Conservation (phyloP, 1,284 basidiomycete genomes). For the Tylopilus sp. region DNA sequence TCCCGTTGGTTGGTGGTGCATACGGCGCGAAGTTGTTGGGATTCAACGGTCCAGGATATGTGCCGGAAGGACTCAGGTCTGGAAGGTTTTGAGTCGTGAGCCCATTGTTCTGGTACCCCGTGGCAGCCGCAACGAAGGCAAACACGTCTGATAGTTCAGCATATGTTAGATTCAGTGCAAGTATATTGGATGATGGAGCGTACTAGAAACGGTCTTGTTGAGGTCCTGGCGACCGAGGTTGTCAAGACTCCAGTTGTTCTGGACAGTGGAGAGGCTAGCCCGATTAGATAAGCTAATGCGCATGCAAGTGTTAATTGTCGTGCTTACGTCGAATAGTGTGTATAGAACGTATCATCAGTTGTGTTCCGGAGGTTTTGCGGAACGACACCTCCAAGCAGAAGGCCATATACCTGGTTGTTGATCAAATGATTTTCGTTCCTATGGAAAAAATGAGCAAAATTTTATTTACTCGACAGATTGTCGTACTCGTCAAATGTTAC, state of each 20-base stretch:
- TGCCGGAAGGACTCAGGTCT: slow-evolving; percentile 30
- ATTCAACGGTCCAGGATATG: slow-evolving; percentile 34
- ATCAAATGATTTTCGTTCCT: slow-evolving; percentile 44
- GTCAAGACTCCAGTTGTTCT: slow-evolving; percentile 62
- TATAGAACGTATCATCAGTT: slow-evolving; percentile 54
- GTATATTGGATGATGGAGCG: background rate
- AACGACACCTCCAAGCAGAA: slow-evolving; percentile 52
- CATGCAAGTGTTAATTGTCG: background rate
- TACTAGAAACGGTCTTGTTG: slow-evolving; percentile 38
- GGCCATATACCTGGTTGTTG: slow-evolving; percentile 45
- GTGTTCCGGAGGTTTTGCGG: slow-evolving; percentile 42
- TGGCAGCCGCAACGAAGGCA: slow-evolving; percentile 39
- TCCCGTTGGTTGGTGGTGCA: slow-evolving; percentile 36
- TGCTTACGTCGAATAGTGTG: slow-evolving; percentile 54
- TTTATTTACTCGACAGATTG: background rate
- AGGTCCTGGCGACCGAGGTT: slow-evolving; percentile 56
- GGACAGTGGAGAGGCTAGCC: slow-evolving; percentile 48
- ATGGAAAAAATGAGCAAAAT: slow-evolving; percentile 12
- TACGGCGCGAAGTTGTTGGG: slow-evolving; percentile 38
- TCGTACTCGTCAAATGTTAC: slow-evolving; percentile 47
- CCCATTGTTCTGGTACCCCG: slow-evolving; percentile 35
- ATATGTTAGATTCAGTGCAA: background rate
- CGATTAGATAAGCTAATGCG: background rate
- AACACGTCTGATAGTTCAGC: slow-evolving; percentile 40
- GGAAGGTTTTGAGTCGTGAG: slow-evolving; percentile 26